Evolutionary conservation across 306 rosid species (phyloP), one percentile per base, ranked within the genome.

Genomic region (Quercus aquifolioides): DNA sequence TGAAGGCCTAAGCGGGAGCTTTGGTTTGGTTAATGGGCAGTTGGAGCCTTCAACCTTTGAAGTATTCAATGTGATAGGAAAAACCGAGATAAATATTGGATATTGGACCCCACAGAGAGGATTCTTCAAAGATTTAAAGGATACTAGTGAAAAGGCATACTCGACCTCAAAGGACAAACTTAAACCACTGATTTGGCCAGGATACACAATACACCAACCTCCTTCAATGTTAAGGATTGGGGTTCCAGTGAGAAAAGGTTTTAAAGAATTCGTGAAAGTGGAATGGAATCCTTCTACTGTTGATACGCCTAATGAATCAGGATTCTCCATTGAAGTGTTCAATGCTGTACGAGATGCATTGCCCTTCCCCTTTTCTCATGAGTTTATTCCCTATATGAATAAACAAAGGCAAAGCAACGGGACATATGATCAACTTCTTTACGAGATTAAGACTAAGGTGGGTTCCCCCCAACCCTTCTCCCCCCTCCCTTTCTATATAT

Each of bases 301-400:
- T 2, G 57, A 79, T 64, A 54, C 49, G 38, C 28, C 57, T 0
- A 65, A 10, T 6, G 6, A 82, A 41, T 75, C 89, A 0, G 86
- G 91, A 18, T 78, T 83, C 28, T 71, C 76, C 56, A 28, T 49
- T 43, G 87, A 83, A 1, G 59, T 83, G 12, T 85, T 88, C 55
- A 1, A 10, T 1, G 84, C 81, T 31, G 87, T 72, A 5, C 13
- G 20, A 4, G 33, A 56, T 4, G 57, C 55, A 14, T 63, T 88
- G 52, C 84, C 87, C 21, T 88, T 83, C 68, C 62, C 71, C 10
- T 49, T 81, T 46, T 51, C 59, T 2, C 49, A 49, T 35, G 78
- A 88, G 74, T 85, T 76, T 21, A 13, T 46, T 21, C 74, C 77
- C 4, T 76, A 33, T 30, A 3, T 35, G 19, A 67, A 65, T 17